Conservation (phyloP, 345 rosid species). For the Murraya koenigii region DNA sequence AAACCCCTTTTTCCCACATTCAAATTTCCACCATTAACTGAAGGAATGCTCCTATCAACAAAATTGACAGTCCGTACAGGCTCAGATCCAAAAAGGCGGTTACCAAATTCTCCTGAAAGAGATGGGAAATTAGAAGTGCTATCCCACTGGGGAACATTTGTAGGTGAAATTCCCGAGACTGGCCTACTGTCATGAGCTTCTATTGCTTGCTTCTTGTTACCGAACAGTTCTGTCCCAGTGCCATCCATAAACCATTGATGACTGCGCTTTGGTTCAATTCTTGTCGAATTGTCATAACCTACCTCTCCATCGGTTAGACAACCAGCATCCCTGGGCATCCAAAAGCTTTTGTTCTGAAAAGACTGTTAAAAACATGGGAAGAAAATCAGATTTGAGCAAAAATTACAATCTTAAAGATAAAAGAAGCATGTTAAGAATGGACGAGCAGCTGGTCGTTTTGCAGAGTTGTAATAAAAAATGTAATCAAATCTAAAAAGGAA, state of each 20-base stretch:
- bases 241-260: slow-evolving; percentile 55
- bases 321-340: slow-evolving; percentile 42
- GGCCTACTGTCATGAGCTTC: slow-evolving; percentile 34
- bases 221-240: slow-evolving; percentile 32
- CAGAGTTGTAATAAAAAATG: background rate
- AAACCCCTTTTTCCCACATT: slow-evolving; percentile 39
- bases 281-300: slow-evolving; percentile 36
- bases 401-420: slow-evolving; percentile 5
- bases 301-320: slow-evolving; percentile 45
- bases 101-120: slow-evolving; percentile 42
- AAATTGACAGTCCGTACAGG: slow-evolving; percentile 27
- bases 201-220: slow-evolving; percentile 58
- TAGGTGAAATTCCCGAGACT: slow-evolving; percentile 30
- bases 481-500: background rate
- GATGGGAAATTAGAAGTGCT: slow-evolving; percentile 37
- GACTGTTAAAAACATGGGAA: slow-evolving; percentile 30
- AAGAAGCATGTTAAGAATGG: background rate
- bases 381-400: background rate
- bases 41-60: slow-evolving; percentile 39
- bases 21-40: slow-evolving; percentile 35
- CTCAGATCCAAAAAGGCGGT: slow-evolving; percentile 44
- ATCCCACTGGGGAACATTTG: slow-evolving; percentile 39
- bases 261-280: slow-evolving; percentile 50
- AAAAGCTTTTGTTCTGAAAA: slow-evolving; percentile 41
- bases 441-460: background rate